Evolutionary conservation across 2,329 filamentous ascomycete genomes (phyloP), one percentile per base, ranked within the genome.

Genomic region (Ustilaginoidea virens): DNA sequence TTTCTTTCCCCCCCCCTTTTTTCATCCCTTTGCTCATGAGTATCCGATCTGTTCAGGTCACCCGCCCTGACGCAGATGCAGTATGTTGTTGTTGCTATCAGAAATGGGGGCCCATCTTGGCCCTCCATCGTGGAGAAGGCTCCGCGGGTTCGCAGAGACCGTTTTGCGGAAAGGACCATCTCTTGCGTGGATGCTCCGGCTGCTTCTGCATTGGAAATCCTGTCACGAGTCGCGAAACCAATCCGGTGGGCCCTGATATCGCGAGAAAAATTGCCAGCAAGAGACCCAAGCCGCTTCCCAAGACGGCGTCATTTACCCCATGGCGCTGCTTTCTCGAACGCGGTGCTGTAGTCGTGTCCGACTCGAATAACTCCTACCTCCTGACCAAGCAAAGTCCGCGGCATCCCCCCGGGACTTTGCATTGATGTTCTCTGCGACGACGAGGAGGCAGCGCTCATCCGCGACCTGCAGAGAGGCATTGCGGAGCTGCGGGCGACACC

Each of bases 341-440:
- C 10, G 6, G 17, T 18, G 11, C 23, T 13, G 8, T 14, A 17
- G 27, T 5, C 26, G 8, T 25, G 4, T 10, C 28, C 3, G 25
- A 25, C 19, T 28, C 25, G n/a, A n/a, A 25, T 11, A 4, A 17
- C 0, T 30, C 17, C 4, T 36, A 29, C 21, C 31, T 36, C 19
- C 14, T 33, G 22, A 36, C 19, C 0, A 18, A n/a, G 16, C 17
- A 30, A 10, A 19, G 14, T 33, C 13, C 1, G n/a, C 2, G 33
- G 31, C 7, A 7, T 17, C 11, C 14, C 3, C 12, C 18, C 33
- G 10, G 28, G 24, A 5, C 5, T 20, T 13, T 30, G 31, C 18
- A 33, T 36, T 15, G 28, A 31, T 29, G 17, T 18, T 11, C 28
- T 36, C 13, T 30, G 27, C 16, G 14, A 15, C 14, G 27, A 27